These are phyloP conservation scores for Camellia japonica DNA, from an alignment of 148 eudicot genomes.

Conservation along the genomic window DNA sequence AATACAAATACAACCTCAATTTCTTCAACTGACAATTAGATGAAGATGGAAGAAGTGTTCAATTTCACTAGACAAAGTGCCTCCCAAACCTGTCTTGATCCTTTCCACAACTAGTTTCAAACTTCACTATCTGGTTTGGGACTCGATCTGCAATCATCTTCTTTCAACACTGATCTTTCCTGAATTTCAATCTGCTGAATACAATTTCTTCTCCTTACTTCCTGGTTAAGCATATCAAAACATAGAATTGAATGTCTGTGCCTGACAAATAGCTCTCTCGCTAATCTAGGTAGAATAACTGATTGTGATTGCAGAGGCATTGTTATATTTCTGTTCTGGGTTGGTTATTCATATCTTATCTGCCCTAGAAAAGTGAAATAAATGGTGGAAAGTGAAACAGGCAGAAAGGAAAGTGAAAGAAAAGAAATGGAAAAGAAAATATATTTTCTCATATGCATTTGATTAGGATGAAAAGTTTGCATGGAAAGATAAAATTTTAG, in stretches of 20 bases:
- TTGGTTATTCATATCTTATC: too few relatives aligned
- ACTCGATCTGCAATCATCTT: slow-evolving; percentile 4
- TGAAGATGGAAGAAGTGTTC: not conserved
- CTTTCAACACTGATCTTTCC: not conserved
- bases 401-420: not conserved
- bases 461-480: too few relatives aligned
- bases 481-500: too few relatives aligned
- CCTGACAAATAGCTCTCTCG: too few relatives aligned
- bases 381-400: too few relatives aligned
- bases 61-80: not conserved
- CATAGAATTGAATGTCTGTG: not conserved
- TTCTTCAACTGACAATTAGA: not conserved
- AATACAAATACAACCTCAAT: not conserved
- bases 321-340: too few relatives aligned
- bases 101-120: not conserved
- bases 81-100: not conserved
- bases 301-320: too few relatives aligned
- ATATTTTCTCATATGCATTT: too few relatives aligned
- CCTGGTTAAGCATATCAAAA: slow-evolving; percentile 10
- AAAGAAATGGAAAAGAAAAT: not conserved
- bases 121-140: not conserved
- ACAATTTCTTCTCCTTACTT: slow-evolving; percentile 1
- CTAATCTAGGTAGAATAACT: too few relatives aligned
- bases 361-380: too few relatives aligned
- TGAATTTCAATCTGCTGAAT: not conserved